Percentiles rank a stretch among this genome's conserved stretches.
Evolutionary conservation across 495 filamentous ascomycete species (phyloP).

Genomic region (Evansstolkia leycettana): DNA sequence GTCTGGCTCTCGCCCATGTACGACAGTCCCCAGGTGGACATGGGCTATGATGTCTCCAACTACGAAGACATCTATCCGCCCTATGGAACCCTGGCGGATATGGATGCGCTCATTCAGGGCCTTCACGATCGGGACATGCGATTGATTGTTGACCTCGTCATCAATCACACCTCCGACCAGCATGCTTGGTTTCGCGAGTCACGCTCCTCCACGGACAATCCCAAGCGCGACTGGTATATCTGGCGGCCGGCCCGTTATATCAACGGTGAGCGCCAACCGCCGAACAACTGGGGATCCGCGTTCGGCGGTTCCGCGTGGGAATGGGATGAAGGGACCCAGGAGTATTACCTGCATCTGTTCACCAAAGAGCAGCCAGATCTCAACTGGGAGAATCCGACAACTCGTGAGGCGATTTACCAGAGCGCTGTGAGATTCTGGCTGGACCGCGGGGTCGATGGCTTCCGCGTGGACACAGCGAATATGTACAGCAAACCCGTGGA

Average conservation of each 20-base stretch:
- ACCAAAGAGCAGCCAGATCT: slow-evolving; percentile 40
- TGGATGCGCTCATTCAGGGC: slow-evolving; percentile 37
- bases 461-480: slow-evolving; percentile 46
- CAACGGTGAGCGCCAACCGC: slow-evolving; percentile 38
- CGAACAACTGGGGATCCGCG: slow-evolving; percentile 45
- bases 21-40: slow-evolving; percentile 40
- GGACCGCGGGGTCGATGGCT: slow-evolving; percentile 37
- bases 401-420: slow-evolving; percentile 36
- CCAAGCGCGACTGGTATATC: slow-evolving; percentile 50
- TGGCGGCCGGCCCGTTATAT: slow-evolving; percentile 37
- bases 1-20: slow-evolving; percentile 32
- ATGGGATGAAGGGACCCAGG: slow-evolving; percentile 36
- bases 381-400: slow-evolving; percentile 41
- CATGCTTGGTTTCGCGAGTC: slow-evolving; percentile 47
- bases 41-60: slow-evolving; percentile 46
- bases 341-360: slow-evolving; percentile 44
- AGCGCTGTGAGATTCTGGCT: slow-evolving; percentile 41
- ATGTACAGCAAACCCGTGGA: slow-evolving; percentile 35
- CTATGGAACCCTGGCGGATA: slow-evolving; percentile 44
- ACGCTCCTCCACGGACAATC: slow-evolving; percentile 25
- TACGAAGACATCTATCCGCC: slow-evolving; percentile 41
- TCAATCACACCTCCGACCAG: slow-evolving; percentile 47
- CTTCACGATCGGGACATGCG: slow-evolving; percentile 39
- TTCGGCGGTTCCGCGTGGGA: slow-evolving; percentile 44
- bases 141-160: slow-evolving; percentile 44